Evolutionary conservation across 192 early-diverging fungal genomes (phyloP).

Genomic region (Gonapodya prolifera): DNA sequence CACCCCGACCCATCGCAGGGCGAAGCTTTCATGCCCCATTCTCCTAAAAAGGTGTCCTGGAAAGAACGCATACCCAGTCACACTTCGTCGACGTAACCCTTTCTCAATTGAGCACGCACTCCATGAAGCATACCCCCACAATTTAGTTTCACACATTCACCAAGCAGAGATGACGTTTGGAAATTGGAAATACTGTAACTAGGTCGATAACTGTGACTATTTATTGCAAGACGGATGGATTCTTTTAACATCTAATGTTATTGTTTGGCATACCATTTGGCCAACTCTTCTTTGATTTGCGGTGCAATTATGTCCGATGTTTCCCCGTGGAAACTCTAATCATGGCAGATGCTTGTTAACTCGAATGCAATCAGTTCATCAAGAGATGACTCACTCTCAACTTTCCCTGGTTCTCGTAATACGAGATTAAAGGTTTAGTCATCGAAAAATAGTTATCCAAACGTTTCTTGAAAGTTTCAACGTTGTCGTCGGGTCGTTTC

Average conservation of each 20-base stretch:
- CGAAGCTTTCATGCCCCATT: neutral
- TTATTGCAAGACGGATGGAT: no score
- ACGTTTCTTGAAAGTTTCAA: slow-evolving; percentile 66
- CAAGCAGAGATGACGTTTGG: no score
- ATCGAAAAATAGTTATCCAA: slow-evolving; percentile 61
- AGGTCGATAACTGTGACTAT: no score
- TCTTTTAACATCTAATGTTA: no score
- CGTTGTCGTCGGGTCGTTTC: slow-evolving; percentile 75
- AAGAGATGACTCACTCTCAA: slow-evolving; percentile 32
- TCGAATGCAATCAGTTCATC: neutral
- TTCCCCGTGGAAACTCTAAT: slow-evolving; percentile 44
- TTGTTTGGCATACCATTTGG: neutral
- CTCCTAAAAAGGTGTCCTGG: neutral
- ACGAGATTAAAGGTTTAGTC: slow-evolving; percentile 75
- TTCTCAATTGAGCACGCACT: no score
- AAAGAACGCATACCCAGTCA: neutral
- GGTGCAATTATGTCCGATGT: slow-evolving; percentile 93
- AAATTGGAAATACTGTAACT: no score
- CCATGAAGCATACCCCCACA: no score
- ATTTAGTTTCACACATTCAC: no score
- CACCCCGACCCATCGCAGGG: neutral
- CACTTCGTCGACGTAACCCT: neutral
- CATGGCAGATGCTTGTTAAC: neutral
- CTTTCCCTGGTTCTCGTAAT: slow-evolving; percentile 53
- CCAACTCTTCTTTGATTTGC: slow-evolving; percentile 46